A percentile compares a stretch with the other conserved stretches of the same genome.
These are phyloP conservation scores for Mycogone perniciosa DNA, from an alignment of 2,329 filamentous ascomycete species.

Conservation along the genomic window DNA sequence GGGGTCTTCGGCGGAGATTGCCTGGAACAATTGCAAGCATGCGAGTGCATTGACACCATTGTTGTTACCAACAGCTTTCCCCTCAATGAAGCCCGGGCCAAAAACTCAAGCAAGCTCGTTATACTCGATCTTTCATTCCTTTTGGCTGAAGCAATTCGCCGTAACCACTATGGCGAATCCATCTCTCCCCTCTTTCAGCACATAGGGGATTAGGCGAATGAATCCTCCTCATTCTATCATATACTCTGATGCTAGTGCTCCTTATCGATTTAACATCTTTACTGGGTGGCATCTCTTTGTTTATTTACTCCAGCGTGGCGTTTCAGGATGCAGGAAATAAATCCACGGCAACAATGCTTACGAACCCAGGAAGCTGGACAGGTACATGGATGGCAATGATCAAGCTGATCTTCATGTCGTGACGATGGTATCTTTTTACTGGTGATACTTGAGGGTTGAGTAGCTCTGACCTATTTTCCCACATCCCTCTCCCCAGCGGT, in stretches of 20 bases:
- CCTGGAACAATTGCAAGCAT: constrained; percentile 82
- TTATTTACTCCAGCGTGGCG: constrained; percentile 31
- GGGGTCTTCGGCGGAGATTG: constrained; percentile 88
- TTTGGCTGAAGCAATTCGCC: constrained; percentile 83
- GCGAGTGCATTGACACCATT: constrained; percentile 88
- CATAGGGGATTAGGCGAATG: constrained; percentile 42
- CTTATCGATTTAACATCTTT: constrained; percentile 2
- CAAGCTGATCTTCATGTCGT: neutral
- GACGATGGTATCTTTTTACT: neutral
- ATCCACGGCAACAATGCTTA: neutral
- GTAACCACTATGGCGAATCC: constrained; percentile 93
- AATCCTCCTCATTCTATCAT: neutral
- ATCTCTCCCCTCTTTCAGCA: constrained; percentile 66
- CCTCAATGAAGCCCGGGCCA: constrained; percentile 67
- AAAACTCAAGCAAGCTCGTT: constrained; percentile 72
- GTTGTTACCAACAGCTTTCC: constrained; percentile 98
- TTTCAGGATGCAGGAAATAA: constrained; percentile 17
- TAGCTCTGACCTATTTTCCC: neutral
- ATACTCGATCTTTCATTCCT: constrained; percentile 84
- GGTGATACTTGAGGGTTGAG: neutral
- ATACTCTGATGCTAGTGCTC: constrained; percentile 2
- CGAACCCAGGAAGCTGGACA: constrained; percentile 19
- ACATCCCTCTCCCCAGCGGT: constrained; percentile 51
- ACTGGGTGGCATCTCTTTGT: constrained; percentile 7
- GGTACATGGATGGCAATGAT: constrained; percentile 14